Evolutionary conservation across 805 yeast genomes (phyloP).

Genomic region (Candida sanyiensis): DNA sequence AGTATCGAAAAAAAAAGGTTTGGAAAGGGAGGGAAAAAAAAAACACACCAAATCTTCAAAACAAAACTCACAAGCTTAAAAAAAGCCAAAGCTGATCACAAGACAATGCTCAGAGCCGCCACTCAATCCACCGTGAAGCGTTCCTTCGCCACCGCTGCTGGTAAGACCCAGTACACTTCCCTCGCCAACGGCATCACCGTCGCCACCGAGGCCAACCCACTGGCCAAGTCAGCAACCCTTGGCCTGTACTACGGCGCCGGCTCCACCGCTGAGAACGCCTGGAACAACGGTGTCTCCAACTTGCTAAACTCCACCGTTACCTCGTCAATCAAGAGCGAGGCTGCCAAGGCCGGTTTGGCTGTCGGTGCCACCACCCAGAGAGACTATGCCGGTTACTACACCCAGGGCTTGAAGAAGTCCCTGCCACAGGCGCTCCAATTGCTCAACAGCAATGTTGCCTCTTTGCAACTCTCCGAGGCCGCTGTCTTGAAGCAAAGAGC

Average conservation of each 20-base stretch:
- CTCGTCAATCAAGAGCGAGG: slow-evolving; percentile 28
- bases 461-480: slow-evolving; percentile 35
- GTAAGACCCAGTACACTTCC: slow-evolving; percentile 65
- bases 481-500: slow-evolving; percentile 44
- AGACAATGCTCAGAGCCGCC: slow-evolving; percentile 23
- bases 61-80: not conserved
- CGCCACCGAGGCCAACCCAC: slow-evolving; percentile 59
- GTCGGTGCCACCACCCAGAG: slow-evolving; percentile 49
- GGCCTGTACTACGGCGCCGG: slow-evolving; percentile 76
- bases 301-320: slow-evolving; percentile 49
- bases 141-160: slow-evolving; percentile 50
- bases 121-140: slow-evolving; percentile 32
- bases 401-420: slow-evolving; percentile 48
- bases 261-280: slow-evolving; percentile 71
- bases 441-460: slow-evolving; percentile 38
- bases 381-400: slow-evolving; percentile 60
- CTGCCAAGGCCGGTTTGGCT: slow-evolving; percentile 48
- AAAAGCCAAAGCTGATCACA: not conserved
- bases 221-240: slow-evolving; percentile 49
- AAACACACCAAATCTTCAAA: not conserved
- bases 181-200: slow-evolving; percentile 69
- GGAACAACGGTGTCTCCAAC: slow-evolving; percentile 77
- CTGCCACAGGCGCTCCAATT: slow-evolving; percentile 46
- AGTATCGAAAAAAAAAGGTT: not conserved
- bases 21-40: slow-evolving; percentile 4